These are phyloP conservation scores for Cerrena zonata DNA, from an alignment of 1,284 basidiomycete species.

Conservation along the genomic window DNA sequence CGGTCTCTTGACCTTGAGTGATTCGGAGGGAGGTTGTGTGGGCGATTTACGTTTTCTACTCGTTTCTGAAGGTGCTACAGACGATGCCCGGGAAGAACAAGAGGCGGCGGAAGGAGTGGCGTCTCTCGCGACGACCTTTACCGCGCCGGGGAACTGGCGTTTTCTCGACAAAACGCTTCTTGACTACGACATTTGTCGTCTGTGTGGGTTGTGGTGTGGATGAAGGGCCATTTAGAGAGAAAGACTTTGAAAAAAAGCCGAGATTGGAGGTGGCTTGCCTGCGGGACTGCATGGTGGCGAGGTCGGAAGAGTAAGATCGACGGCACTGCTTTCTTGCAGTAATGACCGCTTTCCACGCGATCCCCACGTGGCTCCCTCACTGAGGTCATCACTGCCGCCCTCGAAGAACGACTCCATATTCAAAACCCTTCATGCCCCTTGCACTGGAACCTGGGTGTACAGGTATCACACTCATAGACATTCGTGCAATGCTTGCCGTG, in stretches of 20 bases:
- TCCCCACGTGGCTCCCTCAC: not conserved
- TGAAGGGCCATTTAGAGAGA: not conserved
- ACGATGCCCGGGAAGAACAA: constrained; percentile 3
- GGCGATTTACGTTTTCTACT: constrained; percentile 10
- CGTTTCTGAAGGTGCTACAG: constrained; percentile 5
- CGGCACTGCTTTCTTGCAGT: not conserved
- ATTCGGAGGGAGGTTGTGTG: constrained; percentile 1
- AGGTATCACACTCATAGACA: too few relatives aligned
- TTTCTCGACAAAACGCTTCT: constrained; percentile 5
- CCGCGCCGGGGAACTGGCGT: constrained; percentile 14
- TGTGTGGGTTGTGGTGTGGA: not conserved
- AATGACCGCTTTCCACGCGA: not conserved
- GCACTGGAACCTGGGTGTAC: too few relatives aligned
- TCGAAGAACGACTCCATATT: too few relatives aligned
- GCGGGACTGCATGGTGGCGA: constrained; percentile 1
- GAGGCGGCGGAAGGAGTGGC: constrained; percentile 14
- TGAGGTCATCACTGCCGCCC: too few relatives aligned
- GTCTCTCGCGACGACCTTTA: constrained; percentile 21
- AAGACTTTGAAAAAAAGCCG: constrained; percentile 10
- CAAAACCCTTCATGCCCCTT: too few relatives aligned
- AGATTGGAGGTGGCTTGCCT: constrained; percentile 5
- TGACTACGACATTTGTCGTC: constrained; percentile 7
- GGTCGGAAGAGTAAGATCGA: constrained; percentile 1
- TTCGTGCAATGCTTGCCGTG: too few relatives aligned
- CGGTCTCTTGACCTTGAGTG: constrained; percentile 21